Evolutionary conservation across 2,329 filamentous ascomycete genomes (phyloP).

Genomic region (Albophoma yamanashiensis): DNA sequence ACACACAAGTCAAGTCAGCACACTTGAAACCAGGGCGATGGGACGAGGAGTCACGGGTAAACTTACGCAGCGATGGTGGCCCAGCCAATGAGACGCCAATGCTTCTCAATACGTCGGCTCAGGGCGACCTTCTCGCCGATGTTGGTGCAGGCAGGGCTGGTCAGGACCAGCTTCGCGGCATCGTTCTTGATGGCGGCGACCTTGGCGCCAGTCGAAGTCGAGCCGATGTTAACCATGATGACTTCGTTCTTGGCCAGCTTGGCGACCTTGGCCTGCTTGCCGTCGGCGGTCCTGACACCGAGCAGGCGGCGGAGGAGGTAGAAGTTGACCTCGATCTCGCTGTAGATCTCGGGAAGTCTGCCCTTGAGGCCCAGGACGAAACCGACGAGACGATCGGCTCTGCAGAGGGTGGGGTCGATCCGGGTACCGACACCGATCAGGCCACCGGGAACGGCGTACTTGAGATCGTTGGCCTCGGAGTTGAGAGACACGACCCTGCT

Average conservation of each 20-base stretch:
- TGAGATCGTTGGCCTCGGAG: conserved; percentile 95
- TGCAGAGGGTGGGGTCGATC: conserved; percentile 94
- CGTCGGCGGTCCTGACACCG: conserved; percentile 94
- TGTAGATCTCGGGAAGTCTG: conserved; percentile 91
- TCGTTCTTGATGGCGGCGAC: conserved; percentile 95
- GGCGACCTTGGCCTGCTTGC: conserved; percentile 98
- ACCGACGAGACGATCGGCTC: conserved; percentile 96
- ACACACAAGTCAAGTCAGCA: conserved; percentile 3
- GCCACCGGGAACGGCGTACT: conserved; percentile 95
- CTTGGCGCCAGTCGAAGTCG: conserved; percentile 94
- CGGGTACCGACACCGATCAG: conserved; percentile 96
- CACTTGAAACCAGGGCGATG: background rate
- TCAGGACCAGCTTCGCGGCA: conserved; percentile 88
- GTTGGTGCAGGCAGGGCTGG: conserved; percentile 90
- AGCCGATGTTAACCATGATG: conserved; percentile 99
- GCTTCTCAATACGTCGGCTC: conserved; percentile 95
- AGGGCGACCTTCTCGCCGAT: conserved; percentile 97
- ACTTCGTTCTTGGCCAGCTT: conserved; percentile 98
- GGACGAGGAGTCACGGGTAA: background rate
- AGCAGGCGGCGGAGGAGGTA: conserved; percentile 90
- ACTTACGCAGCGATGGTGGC: conserved; percentile 65
- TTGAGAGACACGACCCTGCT: conserved; percentile 90
- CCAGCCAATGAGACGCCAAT: conserved; percentile 94
- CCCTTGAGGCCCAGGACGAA: conserved; percentile 95
- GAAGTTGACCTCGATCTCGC: conserved; percentile 98